A percentile compares a stretch with the other conserved stretches of the same genome.
Evolutionary conservation across 2,329 filamentous ascomycete genomes (phyloP).

Genomic region (Fusarium sambucinum): DNA sequence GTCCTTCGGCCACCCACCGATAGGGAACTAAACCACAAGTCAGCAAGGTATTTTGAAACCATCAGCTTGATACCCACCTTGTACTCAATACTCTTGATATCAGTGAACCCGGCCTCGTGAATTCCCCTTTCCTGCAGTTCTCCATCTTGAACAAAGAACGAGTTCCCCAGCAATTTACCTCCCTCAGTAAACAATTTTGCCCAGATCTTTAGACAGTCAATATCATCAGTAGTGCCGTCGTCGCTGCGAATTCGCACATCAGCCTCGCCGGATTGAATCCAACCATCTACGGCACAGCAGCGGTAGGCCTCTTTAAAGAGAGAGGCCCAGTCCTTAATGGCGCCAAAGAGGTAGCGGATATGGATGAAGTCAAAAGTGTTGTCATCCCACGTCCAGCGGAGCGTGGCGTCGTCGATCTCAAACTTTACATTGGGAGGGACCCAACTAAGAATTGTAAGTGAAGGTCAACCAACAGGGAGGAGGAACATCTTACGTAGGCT

Average conservation of each 20-base stretch:
- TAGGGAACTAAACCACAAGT: conserved; percentile 26
- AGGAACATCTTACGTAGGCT: conserved; percentile 17
- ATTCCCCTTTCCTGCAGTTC: conserved; percentile 30
- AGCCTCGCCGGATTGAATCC: conserved; percentile 38
- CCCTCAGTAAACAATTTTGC: conserved; percentile 34
- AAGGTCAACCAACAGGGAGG: rapidly evolving
- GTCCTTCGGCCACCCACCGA: conserved; percentile 40
- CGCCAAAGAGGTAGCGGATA: conserved; percentile 43
- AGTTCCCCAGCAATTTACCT: conserved; percentile 22
- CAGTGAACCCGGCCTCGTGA: conserved; percentile 37
- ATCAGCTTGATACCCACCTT: conserved; percentile 11
- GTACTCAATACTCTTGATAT: conserved; percentile 36
- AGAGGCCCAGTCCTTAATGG: conserved; percentile 31
- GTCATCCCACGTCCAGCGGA: conserved; percentile 36
- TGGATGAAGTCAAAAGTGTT: conserved; percentile 42
- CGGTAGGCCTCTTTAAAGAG: conserved; percentile 37
- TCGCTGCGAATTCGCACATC: conserved; percentile 41
- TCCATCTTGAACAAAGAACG: conserved; percentile 34
- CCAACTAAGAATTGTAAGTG: conserved; percentile 16
- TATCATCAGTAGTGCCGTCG: conserved; percentile 36
- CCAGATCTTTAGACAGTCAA: conserved; percentile 30
- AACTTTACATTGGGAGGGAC: conserved; percentile 41
- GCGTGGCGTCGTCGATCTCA: conserved; percentile 40
- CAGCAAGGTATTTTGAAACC: neutral
- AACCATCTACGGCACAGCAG: conserved; percentile 34